Conservation (phyloP, 2,329 filamentous ascomycete species). For the Metarhizium guizhouense region DNA sequence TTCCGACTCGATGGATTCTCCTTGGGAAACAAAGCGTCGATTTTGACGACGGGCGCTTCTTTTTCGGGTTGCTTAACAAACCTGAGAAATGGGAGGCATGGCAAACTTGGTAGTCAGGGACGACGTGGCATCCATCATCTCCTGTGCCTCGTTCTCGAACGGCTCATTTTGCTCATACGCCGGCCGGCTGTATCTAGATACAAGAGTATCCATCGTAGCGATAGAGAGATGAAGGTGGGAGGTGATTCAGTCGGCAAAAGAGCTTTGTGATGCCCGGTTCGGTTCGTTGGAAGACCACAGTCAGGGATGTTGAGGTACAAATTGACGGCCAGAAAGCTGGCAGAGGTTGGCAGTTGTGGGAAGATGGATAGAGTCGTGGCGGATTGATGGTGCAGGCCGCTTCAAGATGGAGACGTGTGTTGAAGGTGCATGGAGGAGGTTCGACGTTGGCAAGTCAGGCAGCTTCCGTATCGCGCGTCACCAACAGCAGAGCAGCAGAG, state of each 20-base stretch:
- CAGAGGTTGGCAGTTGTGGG: neutral
- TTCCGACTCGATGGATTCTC: neutral
- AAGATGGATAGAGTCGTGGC: neutral
- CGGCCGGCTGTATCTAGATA: conserved; percentile 82
- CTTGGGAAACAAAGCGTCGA: neutral
- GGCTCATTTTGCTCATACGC: conserved; percentile 63
- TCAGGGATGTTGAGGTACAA: neutral
- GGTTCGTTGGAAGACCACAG: neutral
- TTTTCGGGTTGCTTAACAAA: conserved; percentile 23
- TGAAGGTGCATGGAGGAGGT: neutral
- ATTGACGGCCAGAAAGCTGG: neutral
- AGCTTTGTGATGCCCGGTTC: neutral
- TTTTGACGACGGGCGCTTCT: no score
- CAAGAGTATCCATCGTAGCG: conserved; percentile 75
- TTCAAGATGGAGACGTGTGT: conserved; percentile 1
- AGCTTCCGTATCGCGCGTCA: conserved; percentile 36
- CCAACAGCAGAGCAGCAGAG: conserved; percentile 9
- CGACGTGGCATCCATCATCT: conserved; percentile 62
- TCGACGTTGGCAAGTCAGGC: conserved; percentile 24
- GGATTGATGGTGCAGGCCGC: neutral
- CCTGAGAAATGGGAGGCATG: conserved; percentile 85
- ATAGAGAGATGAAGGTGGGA: conserved; percentile 1
- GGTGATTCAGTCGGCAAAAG: neutral
- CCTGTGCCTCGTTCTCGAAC: conserved; percentile 62
- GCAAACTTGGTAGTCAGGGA: conserved; percentile 87